phyloP scores from a whole-genome alignment of 768 basidiomycete species.

The Pisolithus albus region DNA sequence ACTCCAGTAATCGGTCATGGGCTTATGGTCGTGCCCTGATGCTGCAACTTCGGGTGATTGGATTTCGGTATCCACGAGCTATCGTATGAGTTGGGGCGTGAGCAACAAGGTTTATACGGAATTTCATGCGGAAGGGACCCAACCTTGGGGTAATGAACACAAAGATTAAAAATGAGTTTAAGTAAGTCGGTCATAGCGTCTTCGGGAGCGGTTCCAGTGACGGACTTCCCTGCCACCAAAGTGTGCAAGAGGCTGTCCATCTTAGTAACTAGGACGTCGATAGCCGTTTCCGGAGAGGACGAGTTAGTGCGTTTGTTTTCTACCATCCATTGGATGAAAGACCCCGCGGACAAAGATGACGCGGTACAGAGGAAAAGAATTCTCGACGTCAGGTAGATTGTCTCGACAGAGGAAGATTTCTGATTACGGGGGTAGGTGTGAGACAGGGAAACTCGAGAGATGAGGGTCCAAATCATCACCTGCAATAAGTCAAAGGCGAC shows the following conservation, averaged over 20 bases:
- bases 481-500: constrained; percentile 51
- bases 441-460: constrained; percentile 10
- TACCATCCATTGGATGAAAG: constrained; percentile 50
- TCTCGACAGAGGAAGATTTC: constrained; percentile 57
- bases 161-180: constrained; percentile 78
- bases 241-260: constrained; percentile 48
- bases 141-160: constrained; percentile 78
- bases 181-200: constrained; percentile 80
- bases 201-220: constrained; percentile 39
- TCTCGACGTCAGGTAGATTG: constrained; percentile 67
- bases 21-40: constrained; percentile 30
- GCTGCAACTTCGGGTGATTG: constrained; percentile 18
- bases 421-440: constrained; percentile 21
- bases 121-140: background rate
- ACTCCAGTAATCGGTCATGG: constrained; percentile 74
- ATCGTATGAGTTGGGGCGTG: background rate
- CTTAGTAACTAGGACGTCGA: constrained; percentile 56
- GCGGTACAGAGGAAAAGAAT: constrained; percentile 72
- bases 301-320: constrained; percentile 53
- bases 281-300: constrained; percentile 35
- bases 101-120: background rate
- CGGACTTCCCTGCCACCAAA: constrained; percentile 39
- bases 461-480: constrained; percentile 27
- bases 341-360: constrained; percentile 38
- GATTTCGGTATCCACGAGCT: constrained; percentile 40